Evolutionary conservation across 1,284 basidiomycete genomes (phyloP).

Genomic region (Microbotryomycetes sp.): DNA sequence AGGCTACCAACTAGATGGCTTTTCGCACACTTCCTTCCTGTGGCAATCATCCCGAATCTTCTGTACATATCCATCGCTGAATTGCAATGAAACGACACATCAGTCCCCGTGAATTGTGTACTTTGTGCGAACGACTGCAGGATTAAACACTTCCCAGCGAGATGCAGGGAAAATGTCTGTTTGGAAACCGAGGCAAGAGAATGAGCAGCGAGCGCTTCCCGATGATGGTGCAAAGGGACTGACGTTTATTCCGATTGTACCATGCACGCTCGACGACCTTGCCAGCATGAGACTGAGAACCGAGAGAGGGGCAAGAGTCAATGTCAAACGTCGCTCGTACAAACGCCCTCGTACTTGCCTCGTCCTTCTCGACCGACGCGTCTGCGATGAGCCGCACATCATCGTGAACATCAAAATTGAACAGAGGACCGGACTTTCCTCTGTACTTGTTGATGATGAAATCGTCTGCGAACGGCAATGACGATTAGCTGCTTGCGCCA

Average conservation of each 20-base stretch:
- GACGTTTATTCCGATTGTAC: conserved; percentile 80
- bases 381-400: conserved; percentile 93
- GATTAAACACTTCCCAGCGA: conserved; percentile 33
- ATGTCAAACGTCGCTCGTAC: background rate
- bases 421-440: conserved; percentile 94
- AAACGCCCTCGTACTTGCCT: conserved; percentile 43
- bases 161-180: conserved; percentile 32
- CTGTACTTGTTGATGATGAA: conserved; percentile 97
- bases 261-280: conserved; percentile 96
- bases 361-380: conserved; percentile 93
- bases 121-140: conserved; percentile 20
- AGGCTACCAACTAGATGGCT: background rate
- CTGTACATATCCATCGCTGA: too few species aligned
- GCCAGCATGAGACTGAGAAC: conserved; percentile 71
- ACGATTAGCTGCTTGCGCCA: background rate
- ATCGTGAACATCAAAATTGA: conserved; percentile 99
- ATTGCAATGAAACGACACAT: too few species aligned
- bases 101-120: conserved; percentile 28
- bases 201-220: background rate
- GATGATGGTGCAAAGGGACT: background rate
- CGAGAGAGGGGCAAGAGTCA: background rate
- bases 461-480: conserved; percentile 40
- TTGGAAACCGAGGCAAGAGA: too few species aligned
- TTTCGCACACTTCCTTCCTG: background rate
- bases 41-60: too few species aligned